Evolutionary conservation across 2,329 filamentous ascomycete species (phyloP).

Genomic region (Colletotrichum echinochloae): DNA sequence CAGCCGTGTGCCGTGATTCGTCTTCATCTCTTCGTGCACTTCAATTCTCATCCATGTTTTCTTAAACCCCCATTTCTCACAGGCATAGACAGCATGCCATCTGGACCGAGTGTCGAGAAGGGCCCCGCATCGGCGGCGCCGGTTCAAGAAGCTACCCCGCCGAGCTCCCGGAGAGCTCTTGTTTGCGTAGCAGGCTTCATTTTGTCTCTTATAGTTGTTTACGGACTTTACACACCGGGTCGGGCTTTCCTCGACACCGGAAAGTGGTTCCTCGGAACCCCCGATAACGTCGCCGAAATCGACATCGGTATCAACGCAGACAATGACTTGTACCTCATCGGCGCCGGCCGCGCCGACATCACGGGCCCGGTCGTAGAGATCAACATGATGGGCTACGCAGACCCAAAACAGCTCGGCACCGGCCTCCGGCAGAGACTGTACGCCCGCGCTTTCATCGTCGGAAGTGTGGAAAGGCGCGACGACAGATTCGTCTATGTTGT

Average conservation of each 20-base stretch:
- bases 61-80: neutral
- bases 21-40: constrained; percentile 4
- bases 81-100: constrained; percentile 23
- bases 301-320: constrained; percentile 13
- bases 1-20: neutral
- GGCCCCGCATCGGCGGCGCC: constrained; percentile 25
- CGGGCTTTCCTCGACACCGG: neutral
- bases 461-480: constrained; percentile 70
- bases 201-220: constrained; percentile 24
- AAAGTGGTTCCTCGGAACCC: constrained; percentile 8
- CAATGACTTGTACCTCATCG: constrained; percentile 60
- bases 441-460: constrained; percentile 88
- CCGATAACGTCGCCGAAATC: neutral
- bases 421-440: constrained; percentile 88
- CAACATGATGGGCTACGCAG: constrained; percentile 90
- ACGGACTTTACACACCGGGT: constrained; percentile 21
- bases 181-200: constrained; percentile 29
- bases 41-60: constrained; percentile 30
- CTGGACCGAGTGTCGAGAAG: constrained; percentile 30
- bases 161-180: constrained; percentile 28
- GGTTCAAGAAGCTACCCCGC: constrained; percentile 14
- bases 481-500: constrained; percentile 88
- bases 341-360: constrained; percentile 66
- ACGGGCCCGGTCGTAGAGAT: constrained; percentile 85
- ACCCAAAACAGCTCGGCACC: constrained; percentile 80